Evolutionary conservation across 805 yeast genomes (phyloP).

Genomic region (Tetrapisispora nanseiensis): DNA sequence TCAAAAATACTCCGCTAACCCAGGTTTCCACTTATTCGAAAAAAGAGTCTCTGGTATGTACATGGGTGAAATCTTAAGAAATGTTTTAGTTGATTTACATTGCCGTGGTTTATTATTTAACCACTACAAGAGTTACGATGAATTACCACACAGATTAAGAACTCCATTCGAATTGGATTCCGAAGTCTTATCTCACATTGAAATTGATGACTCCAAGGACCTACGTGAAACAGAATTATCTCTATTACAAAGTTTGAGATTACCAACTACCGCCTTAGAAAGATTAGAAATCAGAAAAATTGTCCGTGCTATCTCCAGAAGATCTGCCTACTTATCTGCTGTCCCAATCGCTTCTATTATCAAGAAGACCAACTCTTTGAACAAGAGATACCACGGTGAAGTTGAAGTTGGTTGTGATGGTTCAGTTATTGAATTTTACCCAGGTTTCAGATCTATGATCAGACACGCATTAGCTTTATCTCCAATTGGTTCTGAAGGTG

Average conservation of each 20-base stretch:
- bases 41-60: conserved; percentile 90
- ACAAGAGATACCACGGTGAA: conserved; percentile 47
- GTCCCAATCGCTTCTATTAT: conserved; percentile 82
- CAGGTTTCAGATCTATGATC: conserved; percentile 73
- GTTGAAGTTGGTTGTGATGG: conserved; percentile 96
- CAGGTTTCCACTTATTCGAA: conserved; percentile 85
- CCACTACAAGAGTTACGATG: conserved; percentile 37
- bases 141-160: conserved; percentile 48
- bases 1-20: conserved; percentile 57
- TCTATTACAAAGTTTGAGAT: conserved; percentile 53
- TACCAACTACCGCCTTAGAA: conserved; percentile 63
- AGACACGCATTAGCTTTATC: conserved; percentile 67
- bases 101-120: conserved; percentile 46
- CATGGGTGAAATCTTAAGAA: conserved; percentile 80
- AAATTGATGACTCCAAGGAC: conserved; percentile 71
- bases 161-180: conserved; percentile 73
- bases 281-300: conserved; percentile 62
- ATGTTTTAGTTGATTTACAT: conserved; percentile 59
- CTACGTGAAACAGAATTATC: conserved; percentile 62
- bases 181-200: conserved; percentile 77
- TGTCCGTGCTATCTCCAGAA: conserved; percentile 69
- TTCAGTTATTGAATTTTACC: conserved; percentile 85
- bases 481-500: conserved; percentile 64
- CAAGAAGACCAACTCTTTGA: conserved; percentile 54
- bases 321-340: conserved; percentile 87